phyloP scores from a whole-genome alignment of 2,329 filamentous ascomycete genomes.

The Hysterium pulicare region DNA sequence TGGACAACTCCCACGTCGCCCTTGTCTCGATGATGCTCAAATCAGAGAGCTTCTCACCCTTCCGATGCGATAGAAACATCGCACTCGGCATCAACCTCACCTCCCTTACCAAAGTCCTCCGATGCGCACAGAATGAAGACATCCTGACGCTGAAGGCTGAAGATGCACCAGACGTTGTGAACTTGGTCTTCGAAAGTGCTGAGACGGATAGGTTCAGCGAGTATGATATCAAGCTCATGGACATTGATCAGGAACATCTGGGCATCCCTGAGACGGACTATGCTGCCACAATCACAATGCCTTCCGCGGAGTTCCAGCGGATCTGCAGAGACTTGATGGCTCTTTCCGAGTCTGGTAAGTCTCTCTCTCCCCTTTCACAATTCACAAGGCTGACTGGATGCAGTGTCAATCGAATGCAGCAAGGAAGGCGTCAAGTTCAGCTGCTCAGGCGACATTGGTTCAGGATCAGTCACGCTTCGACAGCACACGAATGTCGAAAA shows the following conservation, averaged over 20 bases:
- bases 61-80: constrained; percentile 98
- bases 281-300: constrained; percentile 85
- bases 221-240: constrained; percentile 99
- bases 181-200: constrained; percentile 89
- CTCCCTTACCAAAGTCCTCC: constrained; percentile 95
- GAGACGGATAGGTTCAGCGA: constrained; percentile 90
- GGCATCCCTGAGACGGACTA: constrained; percentile 99
- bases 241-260: constrained; percentile 99
- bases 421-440: constrained; percentile 98
- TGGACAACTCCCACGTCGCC: constrained; percentile 99
- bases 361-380: background rate
- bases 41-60: constrained; percentile 89
- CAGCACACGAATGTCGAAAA: constrained; percentile 88
- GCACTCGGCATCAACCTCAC: constrained; percentile 95
- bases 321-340: constrained; percentile 91
- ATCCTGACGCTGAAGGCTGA: constrained; percentile 96
- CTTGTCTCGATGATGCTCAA: constrained; percentile 99
- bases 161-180: constrained; percentile 92
- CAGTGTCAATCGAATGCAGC: constrained; percentile 90
- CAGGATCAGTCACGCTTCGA: constrained; percentile 87
- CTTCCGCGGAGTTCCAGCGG: constrained; percentile 82
- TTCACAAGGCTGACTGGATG: constrained; percentile 16
- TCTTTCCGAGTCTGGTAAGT: constrained; percentile 90
- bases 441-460: constrained; percentile 92
- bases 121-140: constrained; percentile 90